Evolutionary conservation across 441 rosid species (phyloP).

Genomic region (Jatropha multifida): DNA sequence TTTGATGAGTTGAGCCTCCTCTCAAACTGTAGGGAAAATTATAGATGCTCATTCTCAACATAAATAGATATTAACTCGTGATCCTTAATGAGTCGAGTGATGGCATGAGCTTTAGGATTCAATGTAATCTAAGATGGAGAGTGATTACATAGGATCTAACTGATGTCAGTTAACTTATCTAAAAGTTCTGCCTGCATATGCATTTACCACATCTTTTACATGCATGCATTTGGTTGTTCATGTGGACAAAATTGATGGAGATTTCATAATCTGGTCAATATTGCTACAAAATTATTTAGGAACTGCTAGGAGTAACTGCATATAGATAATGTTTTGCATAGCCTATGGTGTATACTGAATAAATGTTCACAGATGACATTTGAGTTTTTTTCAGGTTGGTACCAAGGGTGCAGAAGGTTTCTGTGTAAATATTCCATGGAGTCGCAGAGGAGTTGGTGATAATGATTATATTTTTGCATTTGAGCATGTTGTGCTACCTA

Average conservation of each 20-base stretch:
- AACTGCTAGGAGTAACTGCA: background rate
- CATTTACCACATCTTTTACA: background rate
- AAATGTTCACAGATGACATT: slow-evolving; percentile 14
- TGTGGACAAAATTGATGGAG: background rate
- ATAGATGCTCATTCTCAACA: background rate
- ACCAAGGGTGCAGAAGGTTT: slow-evolving; percentile 84
- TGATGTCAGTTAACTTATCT: background rate
- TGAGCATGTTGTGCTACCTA: slow-evolving; percentile 84
- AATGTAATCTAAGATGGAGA: background rate
- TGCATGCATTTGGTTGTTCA: background rate
- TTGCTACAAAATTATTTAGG: background rate
- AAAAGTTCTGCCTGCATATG: background rate
- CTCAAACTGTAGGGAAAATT: background rate
- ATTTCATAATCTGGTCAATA: background rate
- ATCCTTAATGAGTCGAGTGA: slow-evolving; percentile 1
- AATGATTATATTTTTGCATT: slow-evolving; percentile 89
- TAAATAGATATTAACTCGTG: background rate
- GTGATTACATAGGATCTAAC: background rate
- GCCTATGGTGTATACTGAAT: slow-evolving; percentile 6
- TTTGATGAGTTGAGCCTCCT: background rate
- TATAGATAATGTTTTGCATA: slow-evolving; percentile 2
- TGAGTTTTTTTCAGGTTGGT: slow-evolving; percentile 59
- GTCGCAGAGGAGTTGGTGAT: slow-evolving; percentile 90
- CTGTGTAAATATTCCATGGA: slow-evolving; percentile 97
- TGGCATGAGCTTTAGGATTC: background rate